phyloP scores from a whole-genome alignment of 202 grass and related monocot genomes.

The Schoenoplectus tabernaemontani region DNA sequence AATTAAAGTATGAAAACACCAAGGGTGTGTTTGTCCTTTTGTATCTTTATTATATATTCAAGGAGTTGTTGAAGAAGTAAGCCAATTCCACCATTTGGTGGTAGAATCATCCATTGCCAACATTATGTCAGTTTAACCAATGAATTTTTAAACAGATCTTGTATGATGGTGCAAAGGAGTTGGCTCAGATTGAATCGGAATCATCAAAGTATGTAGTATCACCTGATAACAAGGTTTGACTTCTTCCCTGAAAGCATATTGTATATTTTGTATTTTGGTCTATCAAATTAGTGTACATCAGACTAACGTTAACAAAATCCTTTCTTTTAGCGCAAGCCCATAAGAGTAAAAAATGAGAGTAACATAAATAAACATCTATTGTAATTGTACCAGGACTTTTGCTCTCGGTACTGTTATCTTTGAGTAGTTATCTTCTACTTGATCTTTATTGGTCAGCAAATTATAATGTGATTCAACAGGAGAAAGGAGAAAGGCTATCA shows the following conservation, averaged over 20 bases:
- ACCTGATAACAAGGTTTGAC: slow-evolving; percentile 65
- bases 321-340: background rate
- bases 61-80: slow-evolving; percentile 9
- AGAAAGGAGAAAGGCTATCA: slow-evolving; percentile 75
- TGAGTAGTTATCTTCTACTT: background rate
- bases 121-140: background rate
- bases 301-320: background rate
- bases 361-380: background rate
- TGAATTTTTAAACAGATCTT: slow-evolving; percentile 49
- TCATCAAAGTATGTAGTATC: slow-evolving; percentile 65
- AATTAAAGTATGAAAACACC: slow-evolving; percentile 89
- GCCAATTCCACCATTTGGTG: background rate
- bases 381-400: background rate
- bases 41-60: slow-evolving; percentile 27
- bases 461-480: slow-evolving; percentile 30
- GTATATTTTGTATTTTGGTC: background rate
- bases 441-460: background rate
- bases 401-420: background rate
- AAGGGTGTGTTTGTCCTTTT: slow-evolving; percentile 68
- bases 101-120: slow-evolving; percentile 5
- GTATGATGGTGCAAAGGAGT: slow-evolving; percentile 84
- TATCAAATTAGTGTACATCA: background rate
- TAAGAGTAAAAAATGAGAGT: background rate
- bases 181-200: slow-evolving; percentile 56
- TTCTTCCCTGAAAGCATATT: background rate